Evolutionary conservation across 331 rosid species (phyloP), one percentile per base, ranked within the genome.

Genomic region (Prunus yedoensis): DNA sequence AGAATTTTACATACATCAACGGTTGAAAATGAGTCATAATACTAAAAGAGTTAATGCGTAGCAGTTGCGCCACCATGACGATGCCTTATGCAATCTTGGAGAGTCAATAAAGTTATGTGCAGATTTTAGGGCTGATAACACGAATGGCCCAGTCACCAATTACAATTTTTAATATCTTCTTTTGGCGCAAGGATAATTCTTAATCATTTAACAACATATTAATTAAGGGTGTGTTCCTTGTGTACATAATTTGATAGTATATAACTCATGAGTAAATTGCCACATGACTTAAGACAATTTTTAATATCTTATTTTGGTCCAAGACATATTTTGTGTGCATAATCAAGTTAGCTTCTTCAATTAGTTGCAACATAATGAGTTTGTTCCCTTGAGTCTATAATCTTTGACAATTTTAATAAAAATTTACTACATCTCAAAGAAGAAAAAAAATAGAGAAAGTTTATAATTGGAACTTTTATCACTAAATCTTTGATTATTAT

Each of bases 51-150:
- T 60, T 27, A 3, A 16, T 17, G 5, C 14, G 23, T 17, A 53
- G 54, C 56, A 11, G 66, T 43, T 59, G 58, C 68, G 77, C 46
- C 77, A 73, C 23, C 47, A 73, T 73, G 68, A 73, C 68, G 68
- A 47, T 43, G 46, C 17, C 23, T 16, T 47, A 16, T 10, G 58
- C 68, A 38, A 38, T 7, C 43, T 38, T 38, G 43, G 43, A 38
- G 43, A 38, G 9, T 38, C 43, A 38, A 38, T 38, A 38, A 38
- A 38, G 43, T 38, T 71, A 12, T 35, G 30, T 12, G 25, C 15
- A 20, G 41, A 56, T 38, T 50, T 76, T 50, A 49, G 56, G 75
- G 65, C 71, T 18, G 77, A 64, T 60, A 38, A 53, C 72, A 62
- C 41, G 64, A 49, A 78, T 64, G 53, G 66, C 43, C 68, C 68